A percentile compares a stretch with the other conserved stretches of the same genome.
These are phyloP conservation scores for Leishmania arabica DNA, from an alignment of 208 protist genomes.

Conservation along the genomic window DNA sequence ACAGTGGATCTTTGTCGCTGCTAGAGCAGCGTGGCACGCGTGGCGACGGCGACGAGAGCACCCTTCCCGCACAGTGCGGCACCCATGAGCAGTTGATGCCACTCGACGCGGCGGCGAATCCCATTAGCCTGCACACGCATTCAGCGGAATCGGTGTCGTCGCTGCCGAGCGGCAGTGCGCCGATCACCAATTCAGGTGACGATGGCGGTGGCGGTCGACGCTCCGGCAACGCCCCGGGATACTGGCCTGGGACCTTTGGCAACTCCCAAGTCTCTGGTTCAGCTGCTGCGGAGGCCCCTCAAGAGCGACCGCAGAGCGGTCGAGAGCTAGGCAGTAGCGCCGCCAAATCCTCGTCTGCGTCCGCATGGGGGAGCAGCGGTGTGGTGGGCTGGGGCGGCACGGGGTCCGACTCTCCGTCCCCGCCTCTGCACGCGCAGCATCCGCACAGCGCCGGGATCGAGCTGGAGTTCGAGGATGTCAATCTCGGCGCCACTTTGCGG, in stretches of 20 bases:
- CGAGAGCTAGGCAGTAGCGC: background rate
- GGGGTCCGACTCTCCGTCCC: background rate
- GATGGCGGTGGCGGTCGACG: background rate
- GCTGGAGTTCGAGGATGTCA: slow-evolving; percentile 14
- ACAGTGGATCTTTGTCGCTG: background rate
- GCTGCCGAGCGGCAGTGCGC: background rate
- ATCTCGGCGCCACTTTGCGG: slow-evolving; percentile 28
- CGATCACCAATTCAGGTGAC: background rate
- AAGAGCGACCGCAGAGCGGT: background rate
- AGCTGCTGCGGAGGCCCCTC: background rate
- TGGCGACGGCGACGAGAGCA: background rate
- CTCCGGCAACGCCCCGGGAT: background rate
- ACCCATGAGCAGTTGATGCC: background rate
- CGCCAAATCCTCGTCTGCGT: background rate
- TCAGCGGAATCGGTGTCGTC: background rate
- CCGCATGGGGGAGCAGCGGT: background rate
- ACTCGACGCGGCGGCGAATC: background rate
- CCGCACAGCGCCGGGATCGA: background rate
- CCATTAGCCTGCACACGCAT: background rate
- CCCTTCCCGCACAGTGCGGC: background rate
- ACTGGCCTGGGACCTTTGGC: background rate
- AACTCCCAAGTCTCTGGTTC: background rate
- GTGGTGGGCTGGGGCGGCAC: background rate
- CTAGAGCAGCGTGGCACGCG: background rate
- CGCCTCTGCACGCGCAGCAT: background rate